Evolutionary conservation across 1,139 yeast species (phyloP), one percentile per base, ranked within the genome.

Genomic region (Geotrichum restrictum): DNA sequence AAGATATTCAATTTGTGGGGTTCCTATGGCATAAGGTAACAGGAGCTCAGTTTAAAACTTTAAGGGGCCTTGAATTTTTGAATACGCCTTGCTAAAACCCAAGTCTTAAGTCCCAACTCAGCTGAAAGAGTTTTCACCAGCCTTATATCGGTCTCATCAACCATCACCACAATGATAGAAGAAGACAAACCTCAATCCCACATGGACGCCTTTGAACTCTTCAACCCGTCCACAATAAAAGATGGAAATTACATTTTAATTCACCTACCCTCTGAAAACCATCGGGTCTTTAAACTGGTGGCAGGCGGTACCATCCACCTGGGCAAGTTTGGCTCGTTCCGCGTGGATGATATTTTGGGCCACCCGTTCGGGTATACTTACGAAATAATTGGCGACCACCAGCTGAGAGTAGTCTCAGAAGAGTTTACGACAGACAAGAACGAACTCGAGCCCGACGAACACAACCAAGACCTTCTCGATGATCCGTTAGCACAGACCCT

Each of bases 321-420:
- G 59, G 98, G 98, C 1, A 93, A 93, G 68, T 94, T 93, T 69
- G 99, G 98, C 7, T 74, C 83, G 1, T 93, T 94, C 68, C 73
- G 77, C 42, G 88, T 85, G 3, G 80, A 83, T 60, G 85, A 81
- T 53, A 78, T 93, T 14, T 65, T 93, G 36, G 97, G 96, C 1
- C 83, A 76, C 62, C 86, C 93, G 3, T 85, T 80, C 62, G 98
- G 98, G 1, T 91, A 86, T 62, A 82, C 95, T 0, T 93, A 93
- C 69, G 98, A 93, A 66, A 85, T 93, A 41, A 65, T 76, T 31
- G 86, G 81, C 47, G 55, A 57, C n/a, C 48, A 39, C 22, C 53
- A 54, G 36, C 57, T 65, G 37, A 48, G 55, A 19, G 57, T 63
- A n/a, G 62, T 66, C 29, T 56, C 56, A 33, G 61, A 60, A 21